Base-by-base conservation (phyloP, 768 basidiomycete genomes). In the Mycena leptocephala region DNA sequence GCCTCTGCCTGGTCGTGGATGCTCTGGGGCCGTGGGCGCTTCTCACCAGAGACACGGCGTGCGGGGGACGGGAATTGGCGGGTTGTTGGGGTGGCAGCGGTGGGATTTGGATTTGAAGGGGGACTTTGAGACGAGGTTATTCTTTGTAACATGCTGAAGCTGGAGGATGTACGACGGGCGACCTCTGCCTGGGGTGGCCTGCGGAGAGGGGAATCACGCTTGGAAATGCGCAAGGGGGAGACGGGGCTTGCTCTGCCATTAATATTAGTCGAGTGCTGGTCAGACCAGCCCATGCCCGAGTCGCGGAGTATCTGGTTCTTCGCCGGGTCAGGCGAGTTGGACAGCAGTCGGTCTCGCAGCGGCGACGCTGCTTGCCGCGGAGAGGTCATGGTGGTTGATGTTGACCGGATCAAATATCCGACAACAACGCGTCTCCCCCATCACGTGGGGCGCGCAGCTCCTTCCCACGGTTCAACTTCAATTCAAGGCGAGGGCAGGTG, bases 51-150 rank as follows among this genome's bases (percentile, higher is more conserved):
- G 33, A 93, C 93, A 5, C 90, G 89, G 46, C 90, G 84, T 32
- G 85, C 88, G 63, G 78, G 86, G 69, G 75, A 80, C 67, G 75
- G 71, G 48, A 80, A 78, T 16, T 83, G 80, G 46, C 85, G 74
- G 79, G 85, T 77, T 24, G 81, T 77, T 24, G 87, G 83, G n/a
- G 89, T 84, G 4, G 89, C 83, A 37, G 91, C 87, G n/a, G 88
- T 87, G 61, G 91, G 30, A 91, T 87, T 75, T 92, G 91, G 91
- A 91, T 80, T 94, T 95, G 87, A 97, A 97, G 13, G 95, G 95
- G 14, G 96, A 97, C 79, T 96, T 96, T 33, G 94, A 93, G 22
- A 97, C 96, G 70, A 96, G 92, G 81, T 94, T 93, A 82, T 93
- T 95, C 79, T 87, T 93, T 80, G 89, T 90, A 77, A 96, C 90